Evolutionary conservation across 2,329 filamentous ascomycete species (phyloP).

Genomic region (Nannizziopsis barbatae): DNA sequence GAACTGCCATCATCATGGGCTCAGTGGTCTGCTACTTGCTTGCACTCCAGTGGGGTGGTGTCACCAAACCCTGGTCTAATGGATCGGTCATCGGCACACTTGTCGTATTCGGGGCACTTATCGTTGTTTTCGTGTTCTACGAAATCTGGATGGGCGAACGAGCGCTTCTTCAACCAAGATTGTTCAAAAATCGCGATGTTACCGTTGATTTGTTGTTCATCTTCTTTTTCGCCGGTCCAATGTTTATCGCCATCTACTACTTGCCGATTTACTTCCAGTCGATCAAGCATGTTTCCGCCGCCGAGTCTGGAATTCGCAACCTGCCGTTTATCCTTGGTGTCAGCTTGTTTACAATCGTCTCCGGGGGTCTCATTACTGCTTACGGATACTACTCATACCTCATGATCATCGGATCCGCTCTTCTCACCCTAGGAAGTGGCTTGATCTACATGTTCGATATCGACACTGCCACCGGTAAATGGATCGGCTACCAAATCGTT

Average conservation of each 20-base stretch:
- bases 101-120: slow-evolving; percentile 18
- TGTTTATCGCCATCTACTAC: slow-evolving; percentile 18
- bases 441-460: slow-evolving; percentile 23
- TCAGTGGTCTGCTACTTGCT: slow-evolving; percentile 21
- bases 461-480: slow-evolving; percentile 17
- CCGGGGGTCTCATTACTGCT: slow-evolving; percentile 12
- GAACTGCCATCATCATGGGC: slow-evolving; percentile 18
- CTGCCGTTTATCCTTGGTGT: slow-evolving; percentile 30
- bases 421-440: slow-evolving; percentile 22
- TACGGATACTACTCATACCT: slow-evolving; percentile 20
- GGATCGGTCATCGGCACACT: slow-evolving; percentile 18
- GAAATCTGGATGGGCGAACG: slow-evolving; percentile 13
- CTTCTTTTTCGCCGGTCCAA: slow-evolving; percentile 12
- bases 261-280: slow-evolving; percentile 35
- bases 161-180: slow-evolving; percentile 24
- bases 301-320: slow-evolving; percentile 26
- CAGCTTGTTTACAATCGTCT: slow-evolving; percentile 18
- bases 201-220: slow-evolving; percentile 3
- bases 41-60: slow-evolving; percentile 23
- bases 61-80: slow-evolving; percentile 20
- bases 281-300: slow-evolving; percentile 31
- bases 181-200: slow-evolving; percentile 16
- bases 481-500: slow-evolving; percentile 22
- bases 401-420: slow-evolving; percentile 17
- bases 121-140: slow-evolving; percentile 16